Base-by-base conservation (phyloP, 805 yeast genomes). In the Monosporozyma aerobia region DNA sequence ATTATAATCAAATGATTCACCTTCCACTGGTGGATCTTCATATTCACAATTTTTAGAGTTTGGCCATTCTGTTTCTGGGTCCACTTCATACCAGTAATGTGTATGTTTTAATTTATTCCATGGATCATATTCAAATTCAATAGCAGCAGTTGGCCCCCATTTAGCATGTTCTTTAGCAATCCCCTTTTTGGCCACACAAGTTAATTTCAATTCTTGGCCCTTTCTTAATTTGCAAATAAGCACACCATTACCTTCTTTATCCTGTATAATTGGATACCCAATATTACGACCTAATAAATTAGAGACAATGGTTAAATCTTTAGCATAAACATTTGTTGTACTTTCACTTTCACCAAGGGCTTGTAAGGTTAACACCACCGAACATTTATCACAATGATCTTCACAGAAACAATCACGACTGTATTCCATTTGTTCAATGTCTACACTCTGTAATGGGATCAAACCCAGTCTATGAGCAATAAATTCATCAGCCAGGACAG, bases 111-210 rank as follows among this genome's bases (percentile, higher is more conserved):
- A 77, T 71, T 92, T 94, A 72, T 94, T 94, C 95, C 96, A 92
- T n/a, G 99, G 99, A 64, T 92, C 99, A 65, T 92, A 92, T 69
- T 92, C 99, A 63, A 92, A 92, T 19, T 95, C 97, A 52, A 92
- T 80, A 23, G 98, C 98, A 0, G 97, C 79, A 59, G 95, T 86
- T 11, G 99, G 97, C 6, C 94, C 84, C 99, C 99, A 94, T 66
- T 94, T 94, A 49, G 99, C 97, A 67, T 94, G 99, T 68, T 94
- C 99, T 68, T 90, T 90, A 49, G 96, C 87, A 54, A 90, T 90
- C 45, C 98, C 99, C 74, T 94, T 94, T 71, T 94, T 94, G 52
- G 99, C 99, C 57, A 94, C 85, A 72, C 99, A 94, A 59, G 85
- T 83, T 55, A 94, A 73, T 60, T 85, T 80, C 61, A 94, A 76